Base-by-base conservation (phyloP, 306 rosid species). In the Crotalaria pallida region DNA sequence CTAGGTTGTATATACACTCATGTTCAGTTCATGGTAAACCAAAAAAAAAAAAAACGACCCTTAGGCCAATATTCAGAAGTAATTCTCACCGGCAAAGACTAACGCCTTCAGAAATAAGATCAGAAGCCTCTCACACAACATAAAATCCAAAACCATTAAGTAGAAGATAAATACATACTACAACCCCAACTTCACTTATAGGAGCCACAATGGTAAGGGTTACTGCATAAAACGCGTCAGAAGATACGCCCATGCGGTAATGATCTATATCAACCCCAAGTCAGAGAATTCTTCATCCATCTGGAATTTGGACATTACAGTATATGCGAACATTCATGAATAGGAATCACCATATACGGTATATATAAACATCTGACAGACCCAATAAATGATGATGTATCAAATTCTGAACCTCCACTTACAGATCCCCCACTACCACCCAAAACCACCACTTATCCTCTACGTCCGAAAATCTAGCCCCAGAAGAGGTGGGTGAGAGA, bases 211-310 rank as follows among this genome's bases (percentile, higher is more conserved):
- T 7, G 55, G 41, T 7, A 34, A 6, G 7, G 38, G 36, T 60
- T 49, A 61, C 44, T 12, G 16, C 74, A 38, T 38, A 67, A 36
- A 50, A 52, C 67, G 50, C 45, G 71, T 75, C 13, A 43, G 31
- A 41, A 57, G 58, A 70, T 77, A 68, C 10, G 51, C 53, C 67
- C 88, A 84, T 88, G 82, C 74, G 82, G 84, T 84, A 72, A 73
- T 38, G 78, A 66, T 76, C 62, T 16, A 74, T 62, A 76, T 24
- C 63, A 49, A 24, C 71, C 78, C 78, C 22, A 24, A 77, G 63
- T 49, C 84, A 82, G 48, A 76, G 77, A 57, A 58, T 58, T 58
- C 51, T 65, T 71, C 66, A 65, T 16, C 31, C 79, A 51, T 67
- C 43, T 68, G 53, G 53, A 77, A 48, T 51, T 75, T 75, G 44